Conservation (phyloP, 192 early-diverging fungal species). For the Borealophlyctis nickersoniae region DNA sequence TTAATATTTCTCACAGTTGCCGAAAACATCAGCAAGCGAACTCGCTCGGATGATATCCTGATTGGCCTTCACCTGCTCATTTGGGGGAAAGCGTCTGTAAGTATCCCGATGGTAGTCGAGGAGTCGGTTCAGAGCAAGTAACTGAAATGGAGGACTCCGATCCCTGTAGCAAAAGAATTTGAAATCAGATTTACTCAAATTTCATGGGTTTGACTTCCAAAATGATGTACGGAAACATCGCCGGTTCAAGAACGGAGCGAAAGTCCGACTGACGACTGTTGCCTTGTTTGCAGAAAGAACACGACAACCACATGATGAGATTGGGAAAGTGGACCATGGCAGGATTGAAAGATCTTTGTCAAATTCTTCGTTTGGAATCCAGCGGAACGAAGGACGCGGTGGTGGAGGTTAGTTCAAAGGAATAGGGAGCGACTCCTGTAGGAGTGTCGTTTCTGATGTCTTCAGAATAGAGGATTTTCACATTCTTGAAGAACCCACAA, state of each 20-base stretch:
- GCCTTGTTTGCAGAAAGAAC: slow-evolving; percentile 21
- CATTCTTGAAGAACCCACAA: slow-evolving; percentile 19
- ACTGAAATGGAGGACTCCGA: not conserved
- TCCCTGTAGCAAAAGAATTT: slow-evolving; percentile 15
- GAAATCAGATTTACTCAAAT: slow-evolving; percentile 17
- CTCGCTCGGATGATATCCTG: slow-evolving; percentile 8
- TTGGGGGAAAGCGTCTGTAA: slow-evolving; percentile 17
- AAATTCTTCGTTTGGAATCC: slow-evolving; percentile 17
- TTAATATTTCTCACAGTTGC: slow-evolving; percentile 3
- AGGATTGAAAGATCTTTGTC: slow-evolving; percentile 19
- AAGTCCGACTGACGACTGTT: not conserved
- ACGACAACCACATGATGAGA: slow-evolving; percentile 15
- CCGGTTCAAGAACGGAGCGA: not conserved
- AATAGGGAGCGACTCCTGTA: not conserved
- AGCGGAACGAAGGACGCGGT: slow-evolving; percentile 15
- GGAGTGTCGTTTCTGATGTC: not conserved
- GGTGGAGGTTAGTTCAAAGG: not conserved
- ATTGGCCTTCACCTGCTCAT: slow-evolving; percentile 15
- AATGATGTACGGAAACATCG: slow-evolving; percentile 10
- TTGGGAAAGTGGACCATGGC: slow-evolving; percentile 8
- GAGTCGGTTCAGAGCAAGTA: not conserved
- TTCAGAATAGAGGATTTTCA: slow-evolving; percentile 11
- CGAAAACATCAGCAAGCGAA: not conserved
- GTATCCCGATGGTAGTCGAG: not conserved
- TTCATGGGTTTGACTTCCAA: slow-evolving; percentile 25